Base-by-base conservation (phyloP, 108 stramenopile genomes). In the Conticribra weissflogii region DNA sequence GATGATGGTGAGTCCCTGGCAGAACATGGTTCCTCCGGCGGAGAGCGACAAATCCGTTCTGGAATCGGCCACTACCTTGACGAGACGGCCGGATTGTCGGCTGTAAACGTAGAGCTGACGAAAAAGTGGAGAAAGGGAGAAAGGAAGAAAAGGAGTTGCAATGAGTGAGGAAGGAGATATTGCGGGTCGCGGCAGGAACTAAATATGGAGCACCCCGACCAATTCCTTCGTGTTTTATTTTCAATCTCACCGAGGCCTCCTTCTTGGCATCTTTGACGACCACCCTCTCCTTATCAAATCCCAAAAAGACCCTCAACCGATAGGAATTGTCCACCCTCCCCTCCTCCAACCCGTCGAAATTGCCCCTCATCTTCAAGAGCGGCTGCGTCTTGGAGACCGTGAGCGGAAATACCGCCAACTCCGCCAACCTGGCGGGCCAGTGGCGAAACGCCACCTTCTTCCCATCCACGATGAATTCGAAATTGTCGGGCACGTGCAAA, bases 101-200 rank as follows among this genome's bases (percentile, higher is more conserved):
- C 86, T 85, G 65, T 91, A 83, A 18, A 85, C 16, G 61, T 66
- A 83, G n/a, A 79, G 70, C n/a, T n/a, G n/a, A n/a, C n/a, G n/a
- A n/a, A n/a, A n/a, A n/a, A n/a, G n/a, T n/a, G n/a, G n/a, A n/a
- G n/a, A n/a, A n/a, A n/a, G n/a, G n/a, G n/a, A n/a, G n/a, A n/a
- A n/a, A n/a, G n/a, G n/a, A n/a, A n/a, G n/a, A n/a, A n/a, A n/a
- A n/a, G n/a, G n/a, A n/a, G n/a, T n/a, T n/a, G n/a, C n/a, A n/a
- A n/a, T n/a, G n/a, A n/a, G n/a, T n/a, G n/a, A n/a, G n/a, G n/a
- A n/a, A n/a, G n/a, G n/a, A n/a, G n/a, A n/a, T n/a, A n/a, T n/a
- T n/a, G n/a, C n/a, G n/a, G n/a, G n/a, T n/a, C n/a, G n/a, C n/a
- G n/a, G n/a, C n/a, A n/a, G n/a, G n/a, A n/a, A n/a, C n/a, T n/a